Evolutionary conservation across 345 rosid genomes (phyloP).

Genomic region (Bruguiera gymnorhiza): DNA sequence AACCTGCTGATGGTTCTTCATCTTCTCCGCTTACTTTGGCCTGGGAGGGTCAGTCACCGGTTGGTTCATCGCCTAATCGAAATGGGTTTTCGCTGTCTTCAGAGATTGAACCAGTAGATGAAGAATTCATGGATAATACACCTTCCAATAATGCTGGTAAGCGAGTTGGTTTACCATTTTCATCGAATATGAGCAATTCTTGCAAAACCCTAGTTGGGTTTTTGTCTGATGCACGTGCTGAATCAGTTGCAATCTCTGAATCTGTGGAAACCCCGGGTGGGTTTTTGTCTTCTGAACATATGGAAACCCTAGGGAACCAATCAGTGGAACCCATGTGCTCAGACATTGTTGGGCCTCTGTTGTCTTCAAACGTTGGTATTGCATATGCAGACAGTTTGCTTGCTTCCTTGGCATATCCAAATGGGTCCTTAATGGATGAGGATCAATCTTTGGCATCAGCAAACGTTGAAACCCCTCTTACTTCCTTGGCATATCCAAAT

Average conservation of each 20-base stretch:
- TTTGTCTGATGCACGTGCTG: background rate
- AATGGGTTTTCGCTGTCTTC: background rate
- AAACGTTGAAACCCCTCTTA: background rate
- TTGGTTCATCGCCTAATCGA: background rate
- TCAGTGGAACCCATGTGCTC: background rate
- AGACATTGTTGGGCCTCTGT: background rate
- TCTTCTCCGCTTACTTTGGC: background rate
- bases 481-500: background rate
- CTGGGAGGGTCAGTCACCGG: background rate
- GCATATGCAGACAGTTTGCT: too few species aligned
- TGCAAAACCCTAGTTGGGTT: background rate
- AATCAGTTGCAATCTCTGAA: too few species aligned
- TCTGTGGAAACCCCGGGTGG: background rate
- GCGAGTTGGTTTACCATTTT: background rate
- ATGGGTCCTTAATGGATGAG: background rate
- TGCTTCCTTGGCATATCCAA: background rate
- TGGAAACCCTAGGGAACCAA: background rate
- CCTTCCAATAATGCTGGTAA: background rate
- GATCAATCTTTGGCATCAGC: background rate
- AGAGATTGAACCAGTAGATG: background rate
- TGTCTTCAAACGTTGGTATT: background rate
- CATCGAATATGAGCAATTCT: background rate
- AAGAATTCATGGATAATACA: background rate
- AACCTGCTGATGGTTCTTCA: constrained; percentile 2
- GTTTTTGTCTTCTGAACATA: background rate